These are phyloP conservation scores for Cardamine chenopodiifolia DNA, from an alignment of 345 rosid species.

Conservation along the genomic window DNA sequence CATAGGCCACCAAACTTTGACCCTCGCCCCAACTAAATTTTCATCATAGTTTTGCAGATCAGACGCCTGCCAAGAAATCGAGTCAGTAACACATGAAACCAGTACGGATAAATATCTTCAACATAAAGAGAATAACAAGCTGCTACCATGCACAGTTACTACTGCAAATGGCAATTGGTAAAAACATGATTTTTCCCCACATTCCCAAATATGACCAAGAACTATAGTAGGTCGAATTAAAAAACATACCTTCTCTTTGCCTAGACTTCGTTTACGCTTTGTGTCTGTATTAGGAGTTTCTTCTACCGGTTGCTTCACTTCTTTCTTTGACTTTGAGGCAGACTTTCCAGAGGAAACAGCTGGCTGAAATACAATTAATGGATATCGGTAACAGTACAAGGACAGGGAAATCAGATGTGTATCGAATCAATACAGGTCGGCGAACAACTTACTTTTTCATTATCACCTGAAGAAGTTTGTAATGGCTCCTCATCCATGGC, in stretches of 20 bases:
- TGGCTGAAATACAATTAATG: conserved; percentile 46
- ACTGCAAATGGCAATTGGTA: conserved; percentile 23
- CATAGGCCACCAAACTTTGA: conserved; percentile 95
- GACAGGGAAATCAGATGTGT: conserved; percentile 7
- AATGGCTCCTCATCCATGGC: conserved; percentile 45
- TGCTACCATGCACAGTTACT: conserved; percentile 16
- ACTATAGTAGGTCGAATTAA: background rate
- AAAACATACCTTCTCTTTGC: conserved; percentile 57
- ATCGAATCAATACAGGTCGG: conserved; percentile 11
- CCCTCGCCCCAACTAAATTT: conserved; percentile 67
- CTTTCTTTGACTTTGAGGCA: conserved; percentile 50
- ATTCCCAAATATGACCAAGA: background rate
- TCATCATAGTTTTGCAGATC: conserved; percentile 49
- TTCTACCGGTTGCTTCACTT: conserved; percentile 49
- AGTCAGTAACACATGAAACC: conserved; percentile 12
- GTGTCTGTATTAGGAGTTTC: conserved; percentile 61
- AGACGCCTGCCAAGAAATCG: conserved; percentile 57
- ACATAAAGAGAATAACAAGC: conserved; percentile 14
- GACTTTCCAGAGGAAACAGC: conserved; percentile 61
- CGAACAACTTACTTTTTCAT: conserved; percentile 50
- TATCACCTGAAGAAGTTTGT: conserved; percentile 54
- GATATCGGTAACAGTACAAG: conserved; percentile 18
- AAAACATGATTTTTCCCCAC: background rate
- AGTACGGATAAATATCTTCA: conserved; percentile 6
- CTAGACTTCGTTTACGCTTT: conserved; percentile 65